Evolutionary conservation across 192 early-diverging fungal genomes (phyloP).

Genomic region (Neocallimastix lanati): DNA sequence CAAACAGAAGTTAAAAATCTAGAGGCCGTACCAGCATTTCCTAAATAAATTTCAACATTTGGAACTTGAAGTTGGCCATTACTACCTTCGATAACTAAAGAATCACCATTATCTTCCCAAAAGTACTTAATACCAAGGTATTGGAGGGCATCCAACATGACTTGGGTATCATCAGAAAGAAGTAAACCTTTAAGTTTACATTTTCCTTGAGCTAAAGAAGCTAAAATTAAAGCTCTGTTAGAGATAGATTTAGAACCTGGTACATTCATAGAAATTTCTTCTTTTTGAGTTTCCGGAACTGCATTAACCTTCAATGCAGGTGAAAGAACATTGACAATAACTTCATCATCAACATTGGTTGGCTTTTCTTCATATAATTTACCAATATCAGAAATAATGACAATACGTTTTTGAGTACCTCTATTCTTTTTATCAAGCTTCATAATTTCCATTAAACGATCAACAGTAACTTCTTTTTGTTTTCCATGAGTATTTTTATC

Average conservation of each 20-base stretch:
- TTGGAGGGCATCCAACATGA: slow-evolving; percentile 82
- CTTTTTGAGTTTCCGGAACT: slow-evolving; percentile 18
- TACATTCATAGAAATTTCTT: slow-evolving; percentile 33
- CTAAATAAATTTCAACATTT: slow-evolving; percentile 65
- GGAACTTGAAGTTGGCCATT: slow-evolving; percentile 57
- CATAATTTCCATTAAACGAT: slow-evolving; percentile 77
- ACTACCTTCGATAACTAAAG: slow-evolving; percentile 69
- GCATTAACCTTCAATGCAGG: slow-evolving; percentile 50
- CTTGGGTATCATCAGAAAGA: slow-evolving; percentile 95
- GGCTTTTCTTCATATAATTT: slow-evolving; percentile 66
- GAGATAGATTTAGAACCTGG: slow-evolving; percentile 96
- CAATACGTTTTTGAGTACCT: slow-evolving; percentile 77
- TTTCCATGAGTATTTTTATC: slow-evolving; percentile 20
- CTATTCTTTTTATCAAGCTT: slow-evolving; percentile 91
- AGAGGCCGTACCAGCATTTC: slow-evolving; percentile 93
- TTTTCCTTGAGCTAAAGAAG: slow-evolving; percentile 65
- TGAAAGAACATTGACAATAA: slow-evolving; percentile 67
- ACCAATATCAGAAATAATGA: slow-evolving; percentile 68
- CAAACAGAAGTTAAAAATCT: slow-evolving; percentile 83
- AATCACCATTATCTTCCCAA: slow-evolving; percentile 88
- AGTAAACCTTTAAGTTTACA: slow-evolving; percentile 71
- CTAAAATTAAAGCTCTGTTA: slow-evolving; percentile 82
- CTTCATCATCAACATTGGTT: slow-evolving; percentile 60
- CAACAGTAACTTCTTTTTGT: slow-evolving; percentile 24
- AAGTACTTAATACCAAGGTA: slow-evolving; percentile 70